phyloP scores from a whole-genome alignment of 176 grass and related monocot species.

The barley (Hordeum vulgare) region DNA sequence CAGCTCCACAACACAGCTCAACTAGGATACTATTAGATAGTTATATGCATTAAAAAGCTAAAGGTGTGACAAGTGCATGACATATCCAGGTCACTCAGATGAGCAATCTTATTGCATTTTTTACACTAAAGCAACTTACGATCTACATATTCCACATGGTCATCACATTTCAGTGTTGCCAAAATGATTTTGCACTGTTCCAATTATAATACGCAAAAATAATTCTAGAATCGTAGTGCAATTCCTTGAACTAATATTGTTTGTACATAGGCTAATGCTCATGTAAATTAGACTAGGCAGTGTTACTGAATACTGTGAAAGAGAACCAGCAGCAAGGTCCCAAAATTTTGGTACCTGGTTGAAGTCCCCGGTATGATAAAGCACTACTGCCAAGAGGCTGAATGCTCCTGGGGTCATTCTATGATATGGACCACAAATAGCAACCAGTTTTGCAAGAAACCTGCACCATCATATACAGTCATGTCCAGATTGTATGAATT shows the following conservation, averaged over 20 bases:
- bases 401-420: constrained; percentile 98
- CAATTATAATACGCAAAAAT: neutral
- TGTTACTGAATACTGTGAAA: too few species aligned
- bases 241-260: constrained; percentile 22
- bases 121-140: constrained; percentile 21
- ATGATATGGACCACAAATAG: constrained; percentile 96
- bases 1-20: too few species aligned
- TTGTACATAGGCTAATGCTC: neutral
- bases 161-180: constrained; percentile 3
- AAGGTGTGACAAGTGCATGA: too few species aligned
- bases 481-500: constrained; percentile 7
- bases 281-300: neutral
- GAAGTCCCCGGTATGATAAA: too few species aligned
- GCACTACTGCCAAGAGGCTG: constrained; percentile 96
- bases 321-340: too few species aligned
- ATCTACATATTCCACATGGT: constrained; percentile 7
- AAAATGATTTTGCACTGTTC: constrained; percentile 2
- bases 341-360: too few species aligned
- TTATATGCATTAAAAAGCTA: too few species aligned
- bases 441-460: constrained; percentile 98
- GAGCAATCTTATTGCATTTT: neutral
- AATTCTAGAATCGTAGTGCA: neutral
- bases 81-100: constrained; percentile 36
- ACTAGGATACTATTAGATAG: too few species aligned
- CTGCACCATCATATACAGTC: constrained; percentile 33